Percentiles rank a stretch among this genome's conserved stretches.
These are phyloP conservation scores for Trichoderma sp. DNA, from an alignment of 2,329 filamentous ascomycete genomes.

Conservation along the genomic window DNA sequence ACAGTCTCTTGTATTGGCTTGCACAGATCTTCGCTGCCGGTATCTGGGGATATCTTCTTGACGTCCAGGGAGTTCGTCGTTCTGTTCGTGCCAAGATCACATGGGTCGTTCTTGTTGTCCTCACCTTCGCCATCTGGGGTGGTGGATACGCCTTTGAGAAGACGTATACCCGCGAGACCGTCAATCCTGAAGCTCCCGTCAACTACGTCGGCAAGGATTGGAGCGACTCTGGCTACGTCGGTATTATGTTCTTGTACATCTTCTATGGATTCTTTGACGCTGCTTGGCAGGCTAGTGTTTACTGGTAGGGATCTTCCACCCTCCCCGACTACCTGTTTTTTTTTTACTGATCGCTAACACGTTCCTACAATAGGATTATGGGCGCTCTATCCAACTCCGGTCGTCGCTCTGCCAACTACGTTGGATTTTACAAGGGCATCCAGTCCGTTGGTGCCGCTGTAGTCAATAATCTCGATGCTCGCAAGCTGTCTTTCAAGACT, in stretches of 20 bases:
- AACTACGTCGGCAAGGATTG: slow-evolving; percentile 53
- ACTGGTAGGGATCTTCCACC: slow-evolving; percentile 45
- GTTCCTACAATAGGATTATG: slow-evolving; percentile 48
- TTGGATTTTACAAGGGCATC: slow-evolving; percentile 69
- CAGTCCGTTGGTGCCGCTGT: slow-evolving; percentile 70
- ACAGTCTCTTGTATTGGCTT: slow-evolving; percentile 54
- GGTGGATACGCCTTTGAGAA: slow-evolving; percentile 76
- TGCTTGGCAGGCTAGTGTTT: slow-evolving; percentile 72
- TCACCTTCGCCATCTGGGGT: slow-evolving; percentile 80
- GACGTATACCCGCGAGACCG: slow-evolving; percentile 51
- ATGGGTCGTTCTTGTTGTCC: slow-evolving; percentile 56
- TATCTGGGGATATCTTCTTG: slow-evolving; percentile 45
- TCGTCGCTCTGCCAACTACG: slow-evolving; percentile 78
- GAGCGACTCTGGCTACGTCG: slow-evolving; percentile 64
- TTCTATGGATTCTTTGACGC: slow-evolving; percentile 90
- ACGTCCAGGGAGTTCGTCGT: slow-evolving; percentile 75
- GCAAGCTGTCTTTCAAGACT: slow-evolving; percentile 57
- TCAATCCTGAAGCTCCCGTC: slow-evolving; percentile 25
- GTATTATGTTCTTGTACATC: slow-evolving; percentile 84
- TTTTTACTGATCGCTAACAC: neutral
- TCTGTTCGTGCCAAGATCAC: slow-evolving; percentile 67
- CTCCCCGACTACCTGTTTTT: neutral
- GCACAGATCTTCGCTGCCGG: slow-evolving; percentile 53
- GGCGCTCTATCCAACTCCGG: slow-evolving; percentile 89
- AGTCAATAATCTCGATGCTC: slow-evolving; percentile 35